Evolutionary conservation across 768 basidiomycete species (phyloP).

Genomic region (Mycena sanguinolenta): DNA sequence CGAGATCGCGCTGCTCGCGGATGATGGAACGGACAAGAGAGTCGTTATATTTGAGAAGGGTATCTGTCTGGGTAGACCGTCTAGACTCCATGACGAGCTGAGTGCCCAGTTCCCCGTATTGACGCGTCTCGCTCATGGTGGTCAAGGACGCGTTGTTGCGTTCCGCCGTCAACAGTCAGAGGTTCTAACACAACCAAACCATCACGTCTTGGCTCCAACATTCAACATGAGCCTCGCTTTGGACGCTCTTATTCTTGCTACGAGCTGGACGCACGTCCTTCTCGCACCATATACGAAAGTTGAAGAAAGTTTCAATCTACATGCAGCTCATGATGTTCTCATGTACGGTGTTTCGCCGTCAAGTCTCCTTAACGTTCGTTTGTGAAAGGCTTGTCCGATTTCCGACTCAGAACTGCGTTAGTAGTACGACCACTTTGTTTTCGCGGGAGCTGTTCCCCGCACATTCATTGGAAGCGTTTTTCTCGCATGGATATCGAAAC

Average conservation of each 20-base stretch:
- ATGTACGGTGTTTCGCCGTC: slow-evolving; percentile 72
- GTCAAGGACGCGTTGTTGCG: slow-evolving; percentile 37
- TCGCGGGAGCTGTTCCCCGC: slow-evolving; percentile 91
- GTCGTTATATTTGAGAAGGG: slow-evolving; percentile 93
- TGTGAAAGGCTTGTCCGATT: slow-evolving; percentile 3
- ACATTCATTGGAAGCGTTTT: slow-evolving; percentile 86
- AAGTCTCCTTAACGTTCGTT: slow-evolving; percentile 64
- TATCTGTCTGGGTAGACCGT: slow-evolving; percentile 85
- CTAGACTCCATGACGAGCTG: slow-evolving; percentile 90
- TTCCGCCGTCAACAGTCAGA: neutral
- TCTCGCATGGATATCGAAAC: slow-evolving; percentile 70
- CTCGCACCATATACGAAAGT: slow-evolving; percentile 95
- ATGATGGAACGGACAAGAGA: slow-evolving; percentile 86
- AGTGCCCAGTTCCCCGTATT: slow-evolving; percentile 88
- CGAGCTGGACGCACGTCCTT: slow-evolving; percentile 76
- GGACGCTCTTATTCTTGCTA: slow-evolving; percentile 65
- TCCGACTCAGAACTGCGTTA: slow-evolving; percentile 25
- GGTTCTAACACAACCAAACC: neutral
- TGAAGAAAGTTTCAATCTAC: slow-evolving; percentile 96
- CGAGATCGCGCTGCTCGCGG: slow-evolving; percentile 93
- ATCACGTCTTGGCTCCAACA: neutral
- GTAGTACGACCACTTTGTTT: slow-evolving; percentile 92
- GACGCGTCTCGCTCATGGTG: slow-evolving; percentile 66
- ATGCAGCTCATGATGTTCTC: slow-evolving; percentile 90
- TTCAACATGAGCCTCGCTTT: slow-evolving; percentile 53